Conservation (phyloP, 495 filamentous ascomycete genomes). For the Penicillium parvum region DNA sequence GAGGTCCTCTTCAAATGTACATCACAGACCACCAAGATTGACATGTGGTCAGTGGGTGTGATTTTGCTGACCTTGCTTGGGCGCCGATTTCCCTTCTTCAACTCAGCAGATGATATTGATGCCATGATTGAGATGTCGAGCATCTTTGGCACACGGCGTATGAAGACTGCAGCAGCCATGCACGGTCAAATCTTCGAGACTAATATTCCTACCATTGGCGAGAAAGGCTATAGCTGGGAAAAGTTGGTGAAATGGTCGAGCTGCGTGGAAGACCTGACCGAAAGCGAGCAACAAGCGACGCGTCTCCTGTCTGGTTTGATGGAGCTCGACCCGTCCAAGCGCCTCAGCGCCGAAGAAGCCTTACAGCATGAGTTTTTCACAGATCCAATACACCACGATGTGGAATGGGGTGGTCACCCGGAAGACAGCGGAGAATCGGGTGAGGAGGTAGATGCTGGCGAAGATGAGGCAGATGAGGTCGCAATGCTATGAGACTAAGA, state of each 20-base stretch:
- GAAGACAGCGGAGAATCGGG: constrained; percentile 39
- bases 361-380: constrained; percentile 63
- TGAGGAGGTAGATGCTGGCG: constrained; percentile 32
- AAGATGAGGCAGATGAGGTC: constrained; percentile 43
- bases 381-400: constrained; percentile 43
- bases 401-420: constrained; percentile 44
- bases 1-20: constrained; percentile 98
- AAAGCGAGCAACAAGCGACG: constrained; percentile 46
- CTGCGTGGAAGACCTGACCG: constrained; percentile 45
- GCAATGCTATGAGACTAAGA: constrained; percentile 36
- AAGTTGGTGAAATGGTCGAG: constrained; percentile 93
- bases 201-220: constrained; percentile 83
- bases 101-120: constrained; percentile 92
- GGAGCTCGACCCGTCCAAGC: constrained; percentile 50
- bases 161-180: constrained; percentile 74
- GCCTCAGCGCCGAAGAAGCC: constrained; percentile 56
- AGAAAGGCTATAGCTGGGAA: constrained; percentile 78
- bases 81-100: constrained; percentile 94
- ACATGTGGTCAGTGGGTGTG: constrained; percentile 95
- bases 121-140: constrained; percentile 95
- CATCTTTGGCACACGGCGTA: constrained; percentile 80
- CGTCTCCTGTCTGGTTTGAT: constrained; percentile 63
- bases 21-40: constrained; percentile 90
- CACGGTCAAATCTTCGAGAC: constrained; percentile 89
- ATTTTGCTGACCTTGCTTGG: constrained; percentile 89